Evolutionary conservation across 495 filamentous ascomycete genomes (phyloP), one percentile per base, ranked within the genome.

Genomic region (Penicillium arizonense): DNA sequence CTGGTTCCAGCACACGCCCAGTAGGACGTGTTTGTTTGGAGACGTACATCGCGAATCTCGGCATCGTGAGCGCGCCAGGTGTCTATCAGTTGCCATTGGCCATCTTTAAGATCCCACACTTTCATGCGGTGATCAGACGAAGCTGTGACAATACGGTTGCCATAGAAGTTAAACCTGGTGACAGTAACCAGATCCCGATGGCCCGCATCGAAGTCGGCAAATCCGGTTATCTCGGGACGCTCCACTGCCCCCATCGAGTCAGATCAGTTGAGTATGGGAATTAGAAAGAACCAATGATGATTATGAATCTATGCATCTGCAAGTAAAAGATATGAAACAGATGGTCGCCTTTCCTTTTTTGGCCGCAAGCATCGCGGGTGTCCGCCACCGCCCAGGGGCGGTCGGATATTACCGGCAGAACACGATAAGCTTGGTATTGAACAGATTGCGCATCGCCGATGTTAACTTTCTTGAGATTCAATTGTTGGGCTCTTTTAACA

Each of bases 71-170:
- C 95, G 49, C 83, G 83, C 90, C 94, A 97, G 44, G 84, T 89
- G 63, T 97, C 94, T 58, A 83, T 86, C 37, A 91, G 70, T 35
- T 82, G 80, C 90, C 90, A 96, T 42, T 84, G 74, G 12, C 84
- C 84, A 57, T 90, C 84, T 56, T 85, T 83, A 54, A 91, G 82
- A 37, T 96, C 90, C 81, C 91, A 97, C 28, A 97, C 88, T 65
- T 91, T 90, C 58, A 99, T 87, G 64, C 87, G 88, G 62, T 96
- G 95, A 70, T 99, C 94, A 3, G 91, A 87, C 33, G 89, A 94
- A 26, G 89, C 90, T 10, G 92, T 92, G 26, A 91, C 89, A 71
- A 92, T 88, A 54, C 92, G 90, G 58, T 87, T 91, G 52, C 94
- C 94, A 65, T 93, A 93, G 60, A 80, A 82, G 73, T 97, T 87